Evolutionary conservation across 768 basidiomycete genomes (phyloP).

Genomic region (Termitomyces heimii): DNA sequence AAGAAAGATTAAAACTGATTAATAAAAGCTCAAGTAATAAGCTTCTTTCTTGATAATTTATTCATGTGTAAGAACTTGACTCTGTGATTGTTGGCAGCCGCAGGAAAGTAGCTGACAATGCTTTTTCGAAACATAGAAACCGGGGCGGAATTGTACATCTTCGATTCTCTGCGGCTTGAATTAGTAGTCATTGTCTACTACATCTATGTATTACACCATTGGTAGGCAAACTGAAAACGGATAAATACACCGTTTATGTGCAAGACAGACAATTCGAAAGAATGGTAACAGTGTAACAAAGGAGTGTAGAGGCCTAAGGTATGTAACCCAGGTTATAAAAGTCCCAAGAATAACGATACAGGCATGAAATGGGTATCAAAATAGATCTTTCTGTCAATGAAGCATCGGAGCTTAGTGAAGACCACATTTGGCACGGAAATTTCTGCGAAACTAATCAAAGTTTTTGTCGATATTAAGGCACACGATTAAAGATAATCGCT

Average conservation of each 20-base stretch:
- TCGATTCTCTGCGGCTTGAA: too few species aligned
- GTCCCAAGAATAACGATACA: background rate
- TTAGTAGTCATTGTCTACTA: too few species aligned
- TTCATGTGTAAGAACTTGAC: too few species aligned
- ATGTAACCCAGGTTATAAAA: background rate
- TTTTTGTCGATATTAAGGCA: background rate
- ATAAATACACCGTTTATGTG: background rate
- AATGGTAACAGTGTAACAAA: background rate
- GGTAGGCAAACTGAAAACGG: background rate
- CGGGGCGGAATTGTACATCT: too few species aligned
- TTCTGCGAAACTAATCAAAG: background rate
- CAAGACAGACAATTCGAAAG: background rate
- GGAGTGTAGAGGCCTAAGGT: background rate
- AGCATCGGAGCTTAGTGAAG: background rate
- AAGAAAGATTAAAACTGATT: too few species aligned
- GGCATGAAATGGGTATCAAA: too few species aligned
- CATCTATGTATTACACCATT: background rate
- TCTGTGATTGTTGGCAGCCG: too few species aligned
- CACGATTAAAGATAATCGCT: background rate
- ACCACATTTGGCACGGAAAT: background rate
- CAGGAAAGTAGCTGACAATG: too few species aligned
- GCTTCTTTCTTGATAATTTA: too few species aligned
- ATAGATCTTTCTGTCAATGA: background rate
- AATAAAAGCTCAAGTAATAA: too few species aligned
- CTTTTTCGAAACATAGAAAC: too few species aligned